phyloP scores from a whole-genome alignment of 306 rosid genomes.

The Erythrophleum fordii region DNA sequence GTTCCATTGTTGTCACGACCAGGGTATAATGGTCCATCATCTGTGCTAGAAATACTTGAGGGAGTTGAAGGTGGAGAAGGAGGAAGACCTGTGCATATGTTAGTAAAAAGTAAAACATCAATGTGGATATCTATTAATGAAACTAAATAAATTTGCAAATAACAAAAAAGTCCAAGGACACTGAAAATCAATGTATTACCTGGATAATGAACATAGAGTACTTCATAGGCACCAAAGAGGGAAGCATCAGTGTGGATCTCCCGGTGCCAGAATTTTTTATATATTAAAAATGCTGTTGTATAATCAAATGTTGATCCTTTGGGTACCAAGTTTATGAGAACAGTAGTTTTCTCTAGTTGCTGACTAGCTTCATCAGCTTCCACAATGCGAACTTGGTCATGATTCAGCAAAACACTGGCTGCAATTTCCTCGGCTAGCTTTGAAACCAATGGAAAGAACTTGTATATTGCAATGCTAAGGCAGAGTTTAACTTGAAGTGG shows the following conservation, averaged over 20 bases:
- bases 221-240: slow-evolving; percentile 78
- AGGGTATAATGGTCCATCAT: slow-evolving; percentile 59
- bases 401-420: slow-evolving; percentile 65
- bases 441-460: slow-evolving; percentile 75
- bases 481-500: slow-evolving; percentile 85
- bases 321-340: slow-evolving; percentile 82
- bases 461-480: slow-evolving; percentile 67
- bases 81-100: slow-evolving; percentile 79
- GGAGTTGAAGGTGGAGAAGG: slow-evolving; percentile 88
- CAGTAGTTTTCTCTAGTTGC: slow-evolving; percentile 76
- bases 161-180: slow-evolving; percentile 10
- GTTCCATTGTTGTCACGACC: slow-evolving; percentile 60
- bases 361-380: slow-evolving; percentile 88
- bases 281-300: slow-evolving; percentile 61
- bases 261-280: slow-evolving; percentile 73
- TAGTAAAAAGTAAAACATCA: slow-evolving; percentile 36
- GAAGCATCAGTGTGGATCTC: slow-evolving; percentile 66
- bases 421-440: slow-evolving; percentile 84
- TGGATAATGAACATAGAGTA: slow-evolving; percentile 79
- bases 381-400: slow-evolving; percentile 86
- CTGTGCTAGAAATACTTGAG: slow-evolving; percentile 54
- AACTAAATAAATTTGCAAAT: slow-evolving; percentile 16
- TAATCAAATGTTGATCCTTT: slow-evolving; percentile 66
- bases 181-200: slow-evolving; percentile 50
- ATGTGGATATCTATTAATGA: slow-evolving; percentile 12